Evolutionary conservation across 1,284 basidiomycete species (phyloP), one percentile per base, ranked within the genome.

Genomic region (Ustilago esculenta): DNA sequence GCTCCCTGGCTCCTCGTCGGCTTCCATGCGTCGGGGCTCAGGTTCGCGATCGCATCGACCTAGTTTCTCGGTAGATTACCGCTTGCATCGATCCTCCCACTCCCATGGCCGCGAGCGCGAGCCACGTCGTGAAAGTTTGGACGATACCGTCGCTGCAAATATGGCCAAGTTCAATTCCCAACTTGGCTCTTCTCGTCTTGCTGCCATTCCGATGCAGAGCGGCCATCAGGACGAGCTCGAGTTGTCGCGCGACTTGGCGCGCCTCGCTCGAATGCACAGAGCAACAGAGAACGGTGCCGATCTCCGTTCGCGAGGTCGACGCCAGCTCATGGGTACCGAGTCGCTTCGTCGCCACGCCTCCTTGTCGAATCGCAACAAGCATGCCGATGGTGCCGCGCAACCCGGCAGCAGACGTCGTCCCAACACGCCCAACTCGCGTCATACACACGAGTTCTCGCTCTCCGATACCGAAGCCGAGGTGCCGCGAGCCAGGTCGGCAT

Each of bases 381-480:
- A 47, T 24, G 12, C 34, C 2, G 39, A 42, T 3, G 33, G 15
- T 32, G 41, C 20, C 2, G 20, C 18, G 5, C 23, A n/a, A 9
- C 5, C 37, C 0, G 46, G 15, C 0, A 37, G 24, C 33, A 49
- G 29, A 20, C 42, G 43, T 9, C 21, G 36, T 7, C 27, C 25
- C 20, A 27, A 15, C 15, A 27, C 23, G 12, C 3, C 39, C 24
- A 49, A 25, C 17, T 41, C 51, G 8, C 50, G 66, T 11, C 71
- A 67, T 33, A 51, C 39, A 10, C 61, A 65, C 32, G 71, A 75
- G 29, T 63, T 63, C 33, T 73, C 73, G 15, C 49, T 72, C 6
- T 68, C 64, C 15, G 73, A 75, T 27, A 73, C 71, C 20, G 73
- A 75, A 24, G 64, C 72, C 14, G 73, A 74, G 29, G 53, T 73